Evolutionary conservation across 73 alveolate genomes (phyloP), one percentile per base, ranked within the genome.

Genomic region (Vitrella brassicaformis): DNA sequence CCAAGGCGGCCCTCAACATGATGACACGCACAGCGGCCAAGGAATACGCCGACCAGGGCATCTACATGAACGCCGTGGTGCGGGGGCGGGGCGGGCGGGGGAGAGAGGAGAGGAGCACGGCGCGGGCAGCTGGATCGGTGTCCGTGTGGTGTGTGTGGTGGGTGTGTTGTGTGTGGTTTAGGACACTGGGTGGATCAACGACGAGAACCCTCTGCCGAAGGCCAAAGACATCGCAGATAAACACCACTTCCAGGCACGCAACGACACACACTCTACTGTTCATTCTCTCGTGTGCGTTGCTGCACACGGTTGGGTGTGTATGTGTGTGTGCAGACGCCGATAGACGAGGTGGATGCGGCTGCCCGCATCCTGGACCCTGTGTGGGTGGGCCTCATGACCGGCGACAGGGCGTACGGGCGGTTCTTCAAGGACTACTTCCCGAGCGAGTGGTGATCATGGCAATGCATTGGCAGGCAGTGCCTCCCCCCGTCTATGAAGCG

Each of bases 161-260:
- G n/a, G n/a, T n/a, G n/a, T n/a, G n/a, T n/a, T n/a, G n/a, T n/a
- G n/a, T n/a, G n/a, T n/a, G n/a, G n/a, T n/a, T n/a, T n/a, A n/a
- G n/a, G n/a, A n/a, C n/a, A n/a, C n/a, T 18, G 85, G 90, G 68
- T 92, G 97, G 97, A 92, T 92, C 78, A 92, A 87, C 28, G 90
- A 87, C 72, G 93, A 87, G 78, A 81, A 87, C 46, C 89, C 82
- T 0, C 39, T 75, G 27, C 75, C 75, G 27, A 75, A 69, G 22
- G 82, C 82, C 10, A 74, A 75, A 31, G 70, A 75, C 1, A 75
- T 75, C 26, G 82, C 82, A 8, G 75, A 67, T 27, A 28, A 10
- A 31, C 82, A 75, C 26, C 28, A 29, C 31, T 75, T 75, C 25
- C 82, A 75, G n/a, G n/a, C n/a, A n/a, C n/a, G n/a, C n/a, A n/a